Base-by-base conservation (phyloP, 192 early-diverging fungal genomes). In the Rhizoclosmatium globosum region DNA sequence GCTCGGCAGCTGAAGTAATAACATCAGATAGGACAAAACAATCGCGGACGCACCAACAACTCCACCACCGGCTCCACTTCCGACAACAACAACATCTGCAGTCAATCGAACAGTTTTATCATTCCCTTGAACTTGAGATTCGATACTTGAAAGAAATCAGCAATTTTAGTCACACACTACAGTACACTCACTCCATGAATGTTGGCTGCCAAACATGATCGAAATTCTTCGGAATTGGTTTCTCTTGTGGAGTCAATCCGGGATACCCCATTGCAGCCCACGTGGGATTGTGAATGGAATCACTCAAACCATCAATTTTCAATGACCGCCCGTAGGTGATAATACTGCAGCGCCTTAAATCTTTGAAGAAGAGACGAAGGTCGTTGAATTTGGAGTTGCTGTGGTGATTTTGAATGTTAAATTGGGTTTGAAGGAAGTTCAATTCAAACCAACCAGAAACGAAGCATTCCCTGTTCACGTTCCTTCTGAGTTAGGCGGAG, bases 31-130 rank as follows among this genome's bases (percentile, higher is more conserved):
- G 19, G 43, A 38, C 23, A 15, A 42, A 41, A 17, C 4, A 59
- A 38, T 3, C 13, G 42, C 15, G 7, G n/a, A 19, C 50, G 19
- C 71, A 79, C 77, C 77, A 21, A 85, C 77, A 2, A 92, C 89
- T 59, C 91, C 89, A 47, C 92, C 89, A 47, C 93, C 93, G 44
- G 89, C 88, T 17, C 93, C 93, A 19, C 87, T 88, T 0, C 93
- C 93, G 67, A 93, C 80, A 60, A 94, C 83, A 19, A 94, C 90
- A 1, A 90, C 89, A 81, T 94, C 94, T n/a, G 17, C 13, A 19
- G 71, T 68, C 4, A 79, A 46, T 74, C 86, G 19, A 60, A 65
- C 60, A 87, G 58, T 44, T 11, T 45, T 65, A 7, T 39, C 31
- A 46, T 19, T 41, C 4, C 58, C 3, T 41, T 57, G 44, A 47